Conservation (phyloP, 225 moss, liverwort and hornwort species). For the Pseudoscleropodium purum region DNA sequence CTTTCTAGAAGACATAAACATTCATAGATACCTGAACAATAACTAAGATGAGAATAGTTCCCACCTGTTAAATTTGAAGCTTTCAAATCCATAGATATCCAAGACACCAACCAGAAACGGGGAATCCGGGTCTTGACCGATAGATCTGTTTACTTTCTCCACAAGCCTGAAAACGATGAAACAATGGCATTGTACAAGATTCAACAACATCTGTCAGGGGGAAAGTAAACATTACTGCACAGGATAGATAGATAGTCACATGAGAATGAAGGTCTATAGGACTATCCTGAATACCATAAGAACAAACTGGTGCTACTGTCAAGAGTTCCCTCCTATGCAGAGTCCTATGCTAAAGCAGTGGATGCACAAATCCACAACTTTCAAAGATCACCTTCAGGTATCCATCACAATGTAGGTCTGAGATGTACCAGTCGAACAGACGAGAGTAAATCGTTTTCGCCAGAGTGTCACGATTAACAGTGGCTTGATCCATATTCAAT, state of each 20-base stretch:
- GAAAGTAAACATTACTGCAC: neutral
- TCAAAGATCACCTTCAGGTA: neutral
- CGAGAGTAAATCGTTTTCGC: conserved; percentile 97
- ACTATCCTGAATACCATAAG: neutral
- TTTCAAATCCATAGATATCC: conserved; percentile 99
- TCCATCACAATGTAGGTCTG: neutral
- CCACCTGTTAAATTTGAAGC: conserved; percentile 95
- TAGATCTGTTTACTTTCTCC: conserved; percentile 96
- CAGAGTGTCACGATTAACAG: conserved; percentile 88
- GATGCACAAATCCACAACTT: neutral
- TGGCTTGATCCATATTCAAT: conserved; percentile 67
- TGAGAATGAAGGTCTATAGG: neutral
- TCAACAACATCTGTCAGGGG: neutral
- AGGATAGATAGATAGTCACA: neutral
- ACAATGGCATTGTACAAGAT: neutral
- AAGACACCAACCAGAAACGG: conserved; percentile 79
- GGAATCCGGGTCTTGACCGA: conserved; percentile 95
- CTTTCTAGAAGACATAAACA: neutral
- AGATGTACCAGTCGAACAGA: conserved; percentile 88
- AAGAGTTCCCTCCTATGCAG: neutral
- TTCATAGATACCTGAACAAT: neutral
- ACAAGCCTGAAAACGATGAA: conserved; percentile 64
- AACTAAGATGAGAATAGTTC: neutral
- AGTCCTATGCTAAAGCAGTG: neutral
- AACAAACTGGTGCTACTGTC: neutral